A percentile compares a stretch with the other conserved stretches of the same genome.
These are phyloP conservation scores for Trichosporon coremiiforme DNA, from an alignment of 1,284 basidiomycete species.

Conservation along the genomic window DNA sequence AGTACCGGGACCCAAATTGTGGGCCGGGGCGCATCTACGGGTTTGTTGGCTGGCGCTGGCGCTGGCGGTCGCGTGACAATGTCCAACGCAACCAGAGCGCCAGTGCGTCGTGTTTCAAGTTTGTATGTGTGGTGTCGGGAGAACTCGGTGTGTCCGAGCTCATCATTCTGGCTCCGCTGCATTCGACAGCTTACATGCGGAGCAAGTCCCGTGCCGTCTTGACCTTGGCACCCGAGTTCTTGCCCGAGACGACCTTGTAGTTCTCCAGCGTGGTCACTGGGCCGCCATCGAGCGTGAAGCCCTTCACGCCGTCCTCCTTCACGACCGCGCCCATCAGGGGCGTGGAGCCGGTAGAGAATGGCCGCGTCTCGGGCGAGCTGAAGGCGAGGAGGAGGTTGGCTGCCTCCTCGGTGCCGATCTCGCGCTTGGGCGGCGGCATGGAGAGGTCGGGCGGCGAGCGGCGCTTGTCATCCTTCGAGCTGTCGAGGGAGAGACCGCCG, in stretches of 20 bases:
- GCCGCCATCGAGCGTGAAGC: conserved; percentile 37
- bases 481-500: conserved; percentile 42
- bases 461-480: conserved; percentile 23
- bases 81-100: neutral
- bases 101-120: conserved; percentile 19
- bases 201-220: conserved; percentile 53
- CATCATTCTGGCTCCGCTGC: neutral
- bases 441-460: conserved; percentile 31
- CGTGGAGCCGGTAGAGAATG: conserved; percentile 32
- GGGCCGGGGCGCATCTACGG: no score
- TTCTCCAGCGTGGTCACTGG: neutral
- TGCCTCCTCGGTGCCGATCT: conserved; percentile 49
- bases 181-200: conserved; percentile 35
- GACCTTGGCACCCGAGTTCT: conserved; percentile 30
- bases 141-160: conserved; percentile 11
- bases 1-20: neutral
- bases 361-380: conserved; percentile 49
- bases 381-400: conserved; percentile 52
- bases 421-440: conserved; percentile 21
- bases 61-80: neutral
- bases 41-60: neutral
- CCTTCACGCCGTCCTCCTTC: conserved; percentile 16
- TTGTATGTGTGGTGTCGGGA: neutral
- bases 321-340: conserved; percentile 34
- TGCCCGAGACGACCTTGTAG: conserved; percentile 11